phyloP scores from a whole-genome alignment of 73 alveolate genomes.

The Blepharisma japonicum region DNA sequence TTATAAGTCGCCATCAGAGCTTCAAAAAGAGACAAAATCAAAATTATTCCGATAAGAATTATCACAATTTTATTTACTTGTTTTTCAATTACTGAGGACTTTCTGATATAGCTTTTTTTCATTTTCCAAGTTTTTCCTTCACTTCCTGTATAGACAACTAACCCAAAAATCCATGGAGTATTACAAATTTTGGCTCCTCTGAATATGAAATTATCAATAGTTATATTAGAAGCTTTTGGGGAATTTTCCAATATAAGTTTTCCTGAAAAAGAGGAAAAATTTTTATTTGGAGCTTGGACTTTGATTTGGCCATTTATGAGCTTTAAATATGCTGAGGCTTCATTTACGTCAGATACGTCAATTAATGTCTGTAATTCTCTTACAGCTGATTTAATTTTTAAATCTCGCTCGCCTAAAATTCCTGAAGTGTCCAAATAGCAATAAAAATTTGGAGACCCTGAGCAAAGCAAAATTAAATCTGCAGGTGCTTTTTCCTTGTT shows the following conservation, averaged over 20 bases:
- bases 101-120: no score
- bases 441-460: neutral
- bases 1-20: no score
- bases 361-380: conserved; percentile 9
- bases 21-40: no score
- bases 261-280: conserved; percentile 71
- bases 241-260: conserved; percentile 36
- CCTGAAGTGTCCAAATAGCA: no score
- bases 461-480: neutral
- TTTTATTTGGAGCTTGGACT: conserved; percentile 55
- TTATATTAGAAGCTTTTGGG: conserved; percentile 49
- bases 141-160: conserved; percentile 88
- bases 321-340: neutral
- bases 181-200: conserved; percentile 92
- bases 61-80: no score
- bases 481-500: neutral
- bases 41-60: no score
- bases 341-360: neutral
- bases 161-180: conserved; percentile 89
- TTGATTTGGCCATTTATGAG: conserved; percentile 23
- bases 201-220: conserved; percentile 78
- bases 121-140: conserved; percentile 68
- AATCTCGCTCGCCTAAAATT: conserved; percentile 5
- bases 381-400: conserved; percentile 4
- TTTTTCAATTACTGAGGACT: no score